Conservation (phyloP, 371 early-diverging fungal genomes). For the Mucor velutinosus region DNA sequence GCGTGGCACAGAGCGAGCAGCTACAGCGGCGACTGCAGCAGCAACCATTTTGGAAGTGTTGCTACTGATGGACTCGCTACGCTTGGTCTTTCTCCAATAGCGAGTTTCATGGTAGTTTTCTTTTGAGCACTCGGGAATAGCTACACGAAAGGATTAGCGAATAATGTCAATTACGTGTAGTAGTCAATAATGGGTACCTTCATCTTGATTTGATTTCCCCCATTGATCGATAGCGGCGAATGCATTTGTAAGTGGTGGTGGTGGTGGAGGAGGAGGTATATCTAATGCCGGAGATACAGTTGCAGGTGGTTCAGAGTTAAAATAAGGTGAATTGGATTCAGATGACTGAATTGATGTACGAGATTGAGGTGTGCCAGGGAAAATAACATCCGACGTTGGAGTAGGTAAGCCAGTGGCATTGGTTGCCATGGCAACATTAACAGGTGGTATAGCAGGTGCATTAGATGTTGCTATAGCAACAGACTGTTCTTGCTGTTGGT, state of each 20-base stretch:
- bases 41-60: slow-evolving; percentile 1
- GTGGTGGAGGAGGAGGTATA: not conserved
- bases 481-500: not conserved
- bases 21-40: not conserved
- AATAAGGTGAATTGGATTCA: not conserved
- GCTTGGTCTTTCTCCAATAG: slow-evolving; percentile 2
- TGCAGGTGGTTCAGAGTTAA: not conserved
- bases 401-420: slow-evolving; percentile 6
- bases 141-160: not conserved
- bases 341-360: not conserved
- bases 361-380: slow-evolving; percentile 6
- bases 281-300: not conserved
- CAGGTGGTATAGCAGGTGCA: not conserved
- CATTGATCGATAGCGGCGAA: slow-evolving; percentile 3
- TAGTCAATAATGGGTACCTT: not conserved
- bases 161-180: not conserved
- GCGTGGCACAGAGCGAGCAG: not conserved
- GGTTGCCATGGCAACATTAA: not conserved
- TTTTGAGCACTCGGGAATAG: not conserved
- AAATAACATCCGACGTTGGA: slow-evolving; percentile 2
- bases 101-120: slow-evolving; percentile 15
- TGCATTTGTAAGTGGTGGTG: not conserved
- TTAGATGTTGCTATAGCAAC: not conserved
- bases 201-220: not conserved
- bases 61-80: not conserved